Evolutionary conservation across 139 green algal genomes (phyloP), one percentile per base, ranked within the genome.

Genomic region (Edaphochlamys debaryana): DNA sequence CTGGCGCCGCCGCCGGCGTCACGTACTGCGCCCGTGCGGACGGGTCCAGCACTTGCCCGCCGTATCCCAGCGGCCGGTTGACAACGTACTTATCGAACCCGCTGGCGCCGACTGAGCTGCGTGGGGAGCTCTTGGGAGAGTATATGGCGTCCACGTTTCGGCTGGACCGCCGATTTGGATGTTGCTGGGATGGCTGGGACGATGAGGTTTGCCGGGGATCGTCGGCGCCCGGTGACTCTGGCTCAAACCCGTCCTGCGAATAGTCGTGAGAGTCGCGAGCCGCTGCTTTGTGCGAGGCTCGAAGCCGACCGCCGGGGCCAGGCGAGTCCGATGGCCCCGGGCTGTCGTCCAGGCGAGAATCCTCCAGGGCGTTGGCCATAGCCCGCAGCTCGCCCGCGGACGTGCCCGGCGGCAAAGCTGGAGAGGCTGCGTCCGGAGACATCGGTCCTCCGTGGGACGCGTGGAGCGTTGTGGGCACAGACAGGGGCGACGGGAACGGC

Each of bases 361-460:
- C 76, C 8, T 82, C 76, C 13, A 82, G 63, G 13, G 76, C 76
- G 1, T 32, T 9, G 3, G 69, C 76, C 63, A 82, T 50, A 45
- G 76, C 76, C 0, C 45, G 62, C 20, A 82, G 76, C 58, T 82
- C 76, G 2, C 30, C 76, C 13, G 42, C 63, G 4, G 76, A 67
- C 32, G 63, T 62, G 32, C 30, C 50, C 2, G 41, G 41, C 4
- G 60, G 60, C 3, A 20, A 22, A 20, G 30, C 76, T 9, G 76
- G 76, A 9, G 76, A 58, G 42, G 8, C 22, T 4, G 11, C 30
- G 5, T 45, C 70, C 6, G 70, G 70, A 19, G 70, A 78, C 22
- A 19, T 1, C 2, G 48, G 4, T 4, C 22, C 1, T 9, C 13
- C 11, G 45, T 54, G 45, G 45, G 9, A 9, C 45, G n/a, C n/a